Percentiles rank a stretch among this genome's conserved stretches.
These are phyloP conservation scores for Ascodesmis nigricans DNA, from an alignment of 495 filamentous ascomycete species.

Conservation along the genomic window DNA sequence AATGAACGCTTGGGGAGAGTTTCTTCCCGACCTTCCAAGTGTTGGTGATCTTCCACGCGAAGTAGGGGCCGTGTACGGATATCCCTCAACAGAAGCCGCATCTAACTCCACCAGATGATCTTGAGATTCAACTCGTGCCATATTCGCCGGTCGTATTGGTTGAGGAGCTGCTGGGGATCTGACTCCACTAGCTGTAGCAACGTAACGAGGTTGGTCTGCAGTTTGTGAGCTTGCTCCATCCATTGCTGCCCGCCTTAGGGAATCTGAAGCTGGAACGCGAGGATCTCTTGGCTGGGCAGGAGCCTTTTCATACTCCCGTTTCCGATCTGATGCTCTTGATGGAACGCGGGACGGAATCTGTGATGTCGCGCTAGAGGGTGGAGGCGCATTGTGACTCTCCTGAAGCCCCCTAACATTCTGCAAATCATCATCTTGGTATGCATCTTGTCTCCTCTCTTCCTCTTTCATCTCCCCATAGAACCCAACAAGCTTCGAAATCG, in stretches of 20 bases:
- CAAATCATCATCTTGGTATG: too few relatives aligned
- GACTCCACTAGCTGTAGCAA: conserved; percentile 15
- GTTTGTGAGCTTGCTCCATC: too few relatives aligned
- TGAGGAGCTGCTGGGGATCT: conserved; percentile 19
- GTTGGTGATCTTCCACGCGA: conserved; percentile 10
- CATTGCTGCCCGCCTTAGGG: too few relatives aligned
- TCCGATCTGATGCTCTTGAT: too few relatives aligned
- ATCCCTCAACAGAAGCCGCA: conserved; percentile 5
- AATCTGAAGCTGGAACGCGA: too few relatives aligned
- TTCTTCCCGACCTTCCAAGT: conserved; percentile 4
- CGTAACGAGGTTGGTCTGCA: conserved; percentile 14
- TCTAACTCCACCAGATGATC: conserved; percentile 17
- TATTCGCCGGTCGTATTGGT: conserved; percentile 19
- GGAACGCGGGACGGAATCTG: too few relatives aligned
- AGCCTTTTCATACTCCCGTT: too few relatives aligned
- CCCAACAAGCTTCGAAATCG: not conserved
- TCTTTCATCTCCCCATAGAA: conserved; percentile 4
- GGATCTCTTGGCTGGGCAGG: too few relatives aligned
- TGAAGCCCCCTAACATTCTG: too few relatives aligned
- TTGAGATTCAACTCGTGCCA: conserved; percentile 20
- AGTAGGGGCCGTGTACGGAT: not conserved
- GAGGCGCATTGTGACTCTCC: too few relatives aligned
- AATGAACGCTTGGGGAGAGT: conserved; percentile 15
- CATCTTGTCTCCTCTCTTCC: not conserved
- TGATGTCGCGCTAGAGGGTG: too few relatives aligned